Conservation (phyloP, 352 stramenopile species). For the Pilasporangium apinafurcum region DNA sequence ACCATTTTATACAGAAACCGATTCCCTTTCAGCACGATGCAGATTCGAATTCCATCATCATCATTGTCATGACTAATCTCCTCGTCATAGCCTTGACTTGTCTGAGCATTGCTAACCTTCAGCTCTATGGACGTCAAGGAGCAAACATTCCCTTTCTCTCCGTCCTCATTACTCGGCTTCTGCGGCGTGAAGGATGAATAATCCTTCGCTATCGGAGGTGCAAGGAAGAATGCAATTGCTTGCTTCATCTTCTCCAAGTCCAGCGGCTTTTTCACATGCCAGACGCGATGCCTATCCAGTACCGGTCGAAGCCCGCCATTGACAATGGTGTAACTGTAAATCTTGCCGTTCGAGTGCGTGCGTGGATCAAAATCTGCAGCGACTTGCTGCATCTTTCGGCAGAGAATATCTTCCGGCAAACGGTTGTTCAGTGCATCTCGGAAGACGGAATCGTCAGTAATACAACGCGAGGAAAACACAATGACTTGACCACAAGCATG, state of each 20-base stretch:
- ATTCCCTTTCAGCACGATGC: slow-evolving; percentile 53
- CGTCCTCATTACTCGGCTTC: slow-evolving; percentile 27
- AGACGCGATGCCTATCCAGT: slow-evolving; percentile 39
- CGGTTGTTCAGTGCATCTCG: slow-evolving; percentile 71
- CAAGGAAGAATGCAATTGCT: slow-evolving; percentile 24
- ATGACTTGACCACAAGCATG: slow-evolving; percentile 88
- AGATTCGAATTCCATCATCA: slow-evolving; percentile 21
- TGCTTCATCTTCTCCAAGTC: slow-evolving; percentile 43
- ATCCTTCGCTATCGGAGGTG: slow-evolving; percentile 31
- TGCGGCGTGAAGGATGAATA: slow-evolving; percentile 64
- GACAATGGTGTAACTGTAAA: slow-evolving; percentile 61
- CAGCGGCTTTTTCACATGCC: slow-evolving; percentile 51
- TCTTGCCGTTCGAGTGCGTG: slow-evolving; percentile 39
- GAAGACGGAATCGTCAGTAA: slow-evolving; percentile 30
- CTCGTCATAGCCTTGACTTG: slow-evolving; percentile 9
- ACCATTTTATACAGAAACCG: slow-evolving; percentile 87
- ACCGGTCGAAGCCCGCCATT: slow-evolving; percentile 44
- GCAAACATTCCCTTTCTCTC: slow-evolving; percentile 45
- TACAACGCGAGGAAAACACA: slow-evolving; percentile 80
- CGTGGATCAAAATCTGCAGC: slow-evolving; percentile 43
- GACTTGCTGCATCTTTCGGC: slow-evolving; percentile 17
- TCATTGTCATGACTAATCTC: slow-evolving; percentile 13
- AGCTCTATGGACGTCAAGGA: slow-evolving; percentile 33
- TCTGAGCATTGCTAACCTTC: too few species aligned
- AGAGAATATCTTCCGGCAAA: slow-evolving; percentile 54